Evolutionary conservation across 1,139 yeast genomes (phyloP).

Genomic region (Pichia sp.): DNA sequence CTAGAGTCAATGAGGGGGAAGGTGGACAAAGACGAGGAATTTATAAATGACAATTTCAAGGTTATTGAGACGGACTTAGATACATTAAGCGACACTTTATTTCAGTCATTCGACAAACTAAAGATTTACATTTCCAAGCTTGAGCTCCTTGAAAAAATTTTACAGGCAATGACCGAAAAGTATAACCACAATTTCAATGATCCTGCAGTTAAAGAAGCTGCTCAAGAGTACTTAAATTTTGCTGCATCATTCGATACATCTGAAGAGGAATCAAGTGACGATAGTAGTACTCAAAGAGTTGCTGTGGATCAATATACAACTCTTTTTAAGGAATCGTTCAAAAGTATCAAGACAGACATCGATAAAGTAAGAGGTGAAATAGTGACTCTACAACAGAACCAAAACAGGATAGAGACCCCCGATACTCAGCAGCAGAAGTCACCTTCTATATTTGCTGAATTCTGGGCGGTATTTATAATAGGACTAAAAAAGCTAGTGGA

Average conservation of each 20-base stretch:
- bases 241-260: slow-evolving; percentile 29
- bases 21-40: slow-evolving; percentile 15
- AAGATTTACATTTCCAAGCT: slow-evolving; percentile 5
- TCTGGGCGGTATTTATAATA: not conserved
- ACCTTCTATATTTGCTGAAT: not conserved
- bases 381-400: not conserved
- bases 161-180: slow-evolving; percentile 46
- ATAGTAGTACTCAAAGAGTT: not conserved
- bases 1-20: slow-evolving; percentile 11
- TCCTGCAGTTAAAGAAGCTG: slow-evolving; percentile 75
- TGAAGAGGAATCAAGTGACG: not conserved
- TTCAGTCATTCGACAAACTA: not conserved
- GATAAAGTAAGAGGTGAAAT: slow-evolving; percentile 8
- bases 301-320: not conserved
- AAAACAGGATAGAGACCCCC: not conserved
- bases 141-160: slow-evolving; percentile 39
- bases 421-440: not conserved
- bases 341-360: slow-evolving; percentile 3
- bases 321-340: not conserved
- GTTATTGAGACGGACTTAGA: slow-evolving; percentile 20
- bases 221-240: slow-evolving; percentile 56
- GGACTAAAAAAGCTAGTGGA: slow-evolving; percentile 12
- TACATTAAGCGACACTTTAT: not conserved
- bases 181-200: slow-evolving; percentile 92
- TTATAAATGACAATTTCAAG: slow-evolving; percentile 28